Evolutionary conservation across 2,329 filamentous ascomycete species (phyloP), one percentile per base, ranked within the genome.

Genomic region (Chrysoporthe puriensis): DNA sequence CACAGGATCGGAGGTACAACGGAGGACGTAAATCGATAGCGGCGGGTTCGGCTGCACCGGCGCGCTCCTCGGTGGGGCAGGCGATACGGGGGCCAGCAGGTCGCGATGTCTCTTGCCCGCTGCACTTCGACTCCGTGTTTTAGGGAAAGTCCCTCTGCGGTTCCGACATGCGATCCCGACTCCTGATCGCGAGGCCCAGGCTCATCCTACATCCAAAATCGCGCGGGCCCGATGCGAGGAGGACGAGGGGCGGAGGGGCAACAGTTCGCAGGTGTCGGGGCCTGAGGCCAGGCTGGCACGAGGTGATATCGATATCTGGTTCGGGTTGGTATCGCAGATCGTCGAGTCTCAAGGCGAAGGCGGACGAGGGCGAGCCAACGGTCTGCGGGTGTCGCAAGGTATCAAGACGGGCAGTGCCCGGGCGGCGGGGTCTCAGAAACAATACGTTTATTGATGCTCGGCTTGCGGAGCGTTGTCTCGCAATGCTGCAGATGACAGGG

Each of bases 91-190:
- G 26, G 21, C 26, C 61, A 48, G 54, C 61, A 62, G 67, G 61
- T 62, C 42, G 36, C 40, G 42, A 36, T 48, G 56, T 60, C 59
- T 60, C 54, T 16, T 52, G n/a, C 34, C 40, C 44, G 32, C 58
- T 63, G 60, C 64, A 42, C 48, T 52, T 32, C 50, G 44, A 21
- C 59, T 58, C n/a, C 13, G 44, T n/a, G n/a, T 42, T 50, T 54
- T 52, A 66, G 60, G 60, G 68, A 32, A 68, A 46, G 43, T 62
- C 57, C 54, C 66, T 61, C 44, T 66, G 63, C 40, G 59, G 67
- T 54, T 64, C 67, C 64, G 65, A 64, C 67, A 70, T 70, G 54
- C 69, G 67, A 70, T 70, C 67, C 58, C 64, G 58, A 61, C 67
- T 62, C 52, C 62, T 66, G 61, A 46, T 54, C 18, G 62, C 34